Base-by-base conservation (phyloP, 2,329 filamentous ascomycete species). In the Blastomyces parvus region DNA sequence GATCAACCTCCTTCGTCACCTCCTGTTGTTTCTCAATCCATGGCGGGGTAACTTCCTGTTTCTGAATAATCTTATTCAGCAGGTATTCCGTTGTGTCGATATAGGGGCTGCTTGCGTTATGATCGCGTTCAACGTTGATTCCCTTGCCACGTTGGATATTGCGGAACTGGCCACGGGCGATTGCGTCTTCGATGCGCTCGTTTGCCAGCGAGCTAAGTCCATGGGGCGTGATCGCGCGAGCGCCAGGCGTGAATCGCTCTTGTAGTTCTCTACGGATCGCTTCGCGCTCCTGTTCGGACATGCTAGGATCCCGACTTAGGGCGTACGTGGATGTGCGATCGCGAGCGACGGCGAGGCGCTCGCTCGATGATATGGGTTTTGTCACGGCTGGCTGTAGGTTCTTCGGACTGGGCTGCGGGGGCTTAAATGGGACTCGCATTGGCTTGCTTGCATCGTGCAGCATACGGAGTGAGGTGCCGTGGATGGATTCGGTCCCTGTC, bases 21-120 rank as follows among this genome's bases (percentile, higher is more conserved):
- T 97, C 91, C 73, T 97, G 93, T 74, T 99, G 94, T 77, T 97
- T 97, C 76, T 99, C 94, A 64, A 99, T 97, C 94, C 94, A 99
- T 0, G 93, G 93, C 0, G 94, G 94, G 0, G 96, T 90, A 64
- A 97, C 90, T 25, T 96, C 92, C 75, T 99, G 94, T 64, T 89
- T 88, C 77, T 97, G 90, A 66, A 99, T 97, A 80, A 97, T 97
- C 77, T 95, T 94, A 77, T 99, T 97, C 88, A 97, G 88, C 70
- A 97, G 90, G 74, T 97, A 97, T 76, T 97, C 93, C 0, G 94
- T 97, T 0, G 93, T 97, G 72, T 97, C 91, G 63, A 97, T 85
- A 71, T 96, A 97, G 0, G 94, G 91, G 68, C 88, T 95, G 69
- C 88, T 88, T 0, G 90, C 89, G 67, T 90, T 86, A 60, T 89